These are phyloP conservation scores for Lentinula aciculospora DNA, from an alignment of 768 basidiomycete genomes.

Conservation along the genomic window DNA sequence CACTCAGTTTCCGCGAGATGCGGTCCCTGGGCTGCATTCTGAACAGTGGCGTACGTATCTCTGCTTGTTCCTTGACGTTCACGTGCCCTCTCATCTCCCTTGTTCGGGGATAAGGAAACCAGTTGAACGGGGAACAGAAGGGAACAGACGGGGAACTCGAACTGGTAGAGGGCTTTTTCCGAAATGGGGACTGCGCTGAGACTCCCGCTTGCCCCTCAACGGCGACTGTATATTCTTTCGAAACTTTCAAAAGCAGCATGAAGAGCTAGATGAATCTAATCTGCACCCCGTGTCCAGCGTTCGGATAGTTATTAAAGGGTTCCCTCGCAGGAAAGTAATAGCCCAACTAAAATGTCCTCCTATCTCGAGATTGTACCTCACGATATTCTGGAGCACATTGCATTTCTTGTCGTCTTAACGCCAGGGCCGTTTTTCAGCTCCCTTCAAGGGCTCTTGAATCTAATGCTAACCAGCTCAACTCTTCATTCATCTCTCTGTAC, in stretches of 20 bases:
- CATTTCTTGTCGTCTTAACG: conserved; percentile 31
- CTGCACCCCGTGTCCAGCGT: conserved; percentile 9
- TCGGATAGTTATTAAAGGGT: conserved; percentile 14
- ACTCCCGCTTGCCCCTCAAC: neutral
- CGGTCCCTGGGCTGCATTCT: neutral
- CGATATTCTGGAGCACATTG: conserved; percentile 55
- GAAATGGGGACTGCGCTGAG: neutral
- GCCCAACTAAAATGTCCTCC: conserved; percentile 31
- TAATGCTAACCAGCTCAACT: conserved; percentile 40
- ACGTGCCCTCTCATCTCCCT: neutral
- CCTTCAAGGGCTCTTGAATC: conserved; percentile 33
- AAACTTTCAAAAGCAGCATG: neutral
- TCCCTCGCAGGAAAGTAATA: neutral
- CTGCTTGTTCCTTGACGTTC: neutral
- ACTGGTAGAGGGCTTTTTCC: neutral
- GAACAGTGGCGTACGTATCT: neutral
- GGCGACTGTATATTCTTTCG: conserved; percentile 1
- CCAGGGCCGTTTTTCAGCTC: conserved; percentile 30
- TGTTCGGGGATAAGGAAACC: conserved; percentile 4
- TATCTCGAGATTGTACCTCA: conserved; percentile 43
- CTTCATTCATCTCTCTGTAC: conserved; percentile 39
- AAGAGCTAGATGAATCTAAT: neutral
- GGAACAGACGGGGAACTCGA: conserved; percentile 1
- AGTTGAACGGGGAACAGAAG: too few species aligned
- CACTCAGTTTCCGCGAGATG: neutral